Evolutionary conservation across 768 basidiomycete species (phyloP), one percentile per base, ranked within the genome.

Genomic region (Mycena metata): DNA sequence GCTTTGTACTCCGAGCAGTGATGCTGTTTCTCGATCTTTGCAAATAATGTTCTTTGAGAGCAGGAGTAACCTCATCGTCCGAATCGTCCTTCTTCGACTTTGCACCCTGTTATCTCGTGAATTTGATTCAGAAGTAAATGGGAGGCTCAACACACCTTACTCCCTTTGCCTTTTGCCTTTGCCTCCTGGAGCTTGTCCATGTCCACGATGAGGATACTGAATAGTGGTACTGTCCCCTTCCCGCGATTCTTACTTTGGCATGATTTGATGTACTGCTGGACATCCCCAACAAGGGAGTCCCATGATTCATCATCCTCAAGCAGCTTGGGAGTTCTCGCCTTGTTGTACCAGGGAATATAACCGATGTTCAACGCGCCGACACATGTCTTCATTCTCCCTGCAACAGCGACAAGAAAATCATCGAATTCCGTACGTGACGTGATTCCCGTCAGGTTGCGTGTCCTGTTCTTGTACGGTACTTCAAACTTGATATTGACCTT

Each of bases 391-490:
- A 65, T 65, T 36, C 43, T 65, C 7, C 10, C 30, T 0, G 64
- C 55, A 0, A 30, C 64, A 16, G 35, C 23, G 8, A 15, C 19
- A 8, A 65, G 33, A 17, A 65, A 65, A 2, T 58, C 33, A 39
- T 50, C 35, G 12, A 55, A 64, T 10, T 0, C 3, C 10, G 62
- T 64, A 43, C 15, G 12, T 10, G 42, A 55, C 9, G 42, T 45
- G 23, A 62, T 54, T 3, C 49, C 50, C 1, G 6, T 47, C 26
- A 64, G 47, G 24, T 35, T 33, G 6, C 62, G 42, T 0, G 21
- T 46, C 5, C 42, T 52, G 17, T 35, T 55, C 43, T 64, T 64
- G 52, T 46, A 64, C 5, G 61, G 61, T 5, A 54, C 61, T 23
- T 63, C 61, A 23, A 63, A 63, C n/a, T n/a, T n/a, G n/a, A n/a